Evolutionary conservation across 129 eudicot genomes (phyloP).

Genomic region (Helianthus annuus): DNA sequence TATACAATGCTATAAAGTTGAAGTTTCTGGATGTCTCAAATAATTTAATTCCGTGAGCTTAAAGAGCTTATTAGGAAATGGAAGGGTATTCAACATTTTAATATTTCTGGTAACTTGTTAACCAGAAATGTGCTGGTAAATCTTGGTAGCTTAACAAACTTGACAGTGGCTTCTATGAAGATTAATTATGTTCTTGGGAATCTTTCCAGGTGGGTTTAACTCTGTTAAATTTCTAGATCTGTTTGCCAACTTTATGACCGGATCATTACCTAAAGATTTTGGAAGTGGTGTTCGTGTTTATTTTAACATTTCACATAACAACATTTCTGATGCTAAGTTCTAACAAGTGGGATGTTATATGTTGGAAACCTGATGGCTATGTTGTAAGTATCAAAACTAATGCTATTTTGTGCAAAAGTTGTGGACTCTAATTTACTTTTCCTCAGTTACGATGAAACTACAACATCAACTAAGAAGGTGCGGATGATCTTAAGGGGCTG

Average conservation of each 20-base stretch:
- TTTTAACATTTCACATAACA: slow-evolving; percentile 69
- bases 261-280: slow-evolving; percentile 64
- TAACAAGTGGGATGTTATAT: too few relatives aligned
- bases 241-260: slow-evolving; percentile 68
- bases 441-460: too few relatives aligned
- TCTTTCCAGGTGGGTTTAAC: slow-evolving; percentile 59
- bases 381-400: too few relatives aligned
- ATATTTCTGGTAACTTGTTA: slow-evolving; percentile 64
- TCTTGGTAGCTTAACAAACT: slow-evolving; percentile 43
- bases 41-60: slow-evolving; percentile 70
- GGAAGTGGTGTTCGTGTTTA: slow-evolving; percentile 46
- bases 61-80: slow-evolving; percentile 47
- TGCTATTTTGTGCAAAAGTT: too few relatives aligned
- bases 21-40: slow-evolving; percentile 61
- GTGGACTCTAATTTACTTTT: too few relatives aligned
- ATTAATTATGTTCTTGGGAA: slow-evolving; percentile 60
- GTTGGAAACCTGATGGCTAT: too few relatives aligned
- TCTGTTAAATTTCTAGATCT: slow-evolving; percentile 63
- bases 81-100: slow-evolving; percentile 38
- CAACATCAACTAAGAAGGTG: too few relatives aligned
- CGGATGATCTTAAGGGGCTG: too few relatives aligned
- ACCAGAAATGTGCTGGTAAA: slow-evolving; percentile 56
- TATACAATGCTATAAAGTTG: slow-evolving; percentile 49
- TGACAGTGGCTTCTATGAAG: slow-evolving; percentile 54
- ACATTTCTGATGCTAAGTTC: slow-evolving; percentile 69